Evolutionary conservation across 2,329 filamentous ascomycete species (phyloP).

Genomic region (Epichloe sibirici): DNA sequence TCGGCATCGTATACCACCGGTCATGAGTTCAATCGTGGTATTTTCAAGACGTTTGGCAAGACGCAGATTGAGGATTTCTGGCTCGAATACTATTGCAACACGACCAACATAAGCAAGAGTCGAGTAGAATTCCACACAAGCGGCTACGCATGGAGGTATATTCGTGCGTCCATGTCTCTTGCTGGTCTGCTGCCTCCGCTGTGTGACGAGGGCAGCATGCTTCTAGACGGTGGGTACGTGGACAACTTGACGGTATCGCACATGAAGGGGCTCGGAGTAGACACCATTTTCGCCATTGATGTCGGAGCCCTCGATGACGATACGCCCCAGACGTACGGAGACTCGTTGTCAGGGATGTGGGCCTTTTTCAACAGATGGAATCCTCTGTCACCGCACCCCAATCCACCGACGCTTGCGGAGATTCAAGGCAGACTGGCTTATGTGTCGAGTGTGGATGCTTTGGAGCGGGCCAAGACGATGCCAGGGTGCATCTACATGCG

Average conservation of each 20-base stretch:
- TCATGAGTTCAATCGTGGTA: slow-evolving; percentile 96
- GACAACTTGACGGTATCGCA: slow-evolving; percentile 95
- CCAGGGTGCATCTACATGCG: slow-evolving; percentile 93
- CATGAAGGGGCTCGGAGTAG: slow-evolving; percentile 89
- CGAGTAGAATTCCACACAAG: slow-evolving; percentile 87
- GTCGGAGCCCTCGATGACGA: slow-evolving; percentile 88
- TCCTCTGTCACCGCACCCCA: slow-evolving; percentile 76
- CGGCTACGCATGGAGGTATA: slow-evolving; percentile 95
- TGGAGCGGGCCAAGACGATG: slow-evolving; percentile 84
- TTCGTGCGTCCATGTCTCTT: slow-evolving; percentile 91
- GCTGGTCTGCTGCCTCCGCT: slow-evolving; percentile 85
- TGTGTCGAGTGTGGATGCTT: slow-evolving; percentile 84
- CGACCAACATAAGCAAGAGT: slow-evolving; percentile 94
- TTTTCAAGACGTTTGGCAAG: slow-evolving; percentile 96
- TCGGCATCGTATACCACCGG: slow-evolving; percentile 95
- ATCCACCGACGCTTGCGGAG: slow-evolving; percentile 87
- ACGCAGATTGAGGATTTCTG: slow-evolving; percentile 98
- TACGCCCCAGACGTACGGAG: slow-evolving; percentile 83
- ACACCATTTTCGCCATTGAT: slow-evolving; percentile 91
- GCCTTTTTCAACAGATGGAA: slow-evolving; percentile 95
- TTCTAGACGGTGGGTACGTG: slow-evolving; percentile 91
- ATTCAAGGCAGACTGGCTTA: slow-evolving; percentile 94
- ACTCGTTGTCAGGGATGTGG: slow-evolving; percentile 92
- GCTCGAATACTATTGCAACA: slow-evolving; percentile 98
- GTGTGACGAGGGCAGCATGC: slow-evolving; percentile 93